Base-by-base conservation (phyloP, 116 monocot genomes). In the Thalassia testudinum region DNA sequence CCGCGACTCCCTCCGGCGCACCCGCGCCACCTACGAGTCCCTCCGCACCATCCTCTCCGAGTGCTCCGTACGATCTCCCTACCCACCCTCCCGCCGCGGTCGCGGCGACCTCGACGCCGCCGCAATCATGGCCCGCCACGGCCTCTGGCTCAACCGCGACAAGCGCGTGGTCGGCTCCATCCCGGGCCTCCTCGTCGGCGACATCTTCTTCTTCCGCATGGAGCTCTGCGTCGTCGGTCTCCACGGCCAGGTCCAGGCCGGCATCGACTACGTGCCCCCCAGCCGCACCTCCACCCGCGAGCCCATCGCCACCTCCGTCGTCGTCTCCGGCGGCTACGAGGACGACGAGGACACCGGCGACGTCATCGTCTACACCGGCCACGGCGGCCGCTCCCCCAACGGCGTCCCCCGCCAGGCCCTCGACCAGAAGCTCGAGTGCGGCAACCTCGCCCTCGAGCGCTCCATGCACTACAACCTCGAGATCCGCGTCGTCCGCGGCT, bases 161-260 rank as follows among this genome's bases (percentile, higher is more conserved):
- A 82, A 75, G 64, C 62, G 90, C 10, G 77, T 89, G 40, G 67
- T 99, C 17, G 97, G 97, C 11, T 24, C 85, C 15, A 77, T 99
- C 37, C 85, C 86, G 0, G 97, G 97, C 26, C 61, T 86, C 23
- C 22, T 26, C 26, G 67, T 99, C 12, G 99, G 99, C 3, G 99
- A 99, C 49, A 59, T 77, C 27, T 99, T 83, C 76, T 83, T 90
- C 64, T 99, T 71, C 44, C 57, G 99, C 26, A 90, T 86, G 65
- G 99, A 99, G 67, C 68, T 99, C 12, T 90, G 90, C 57, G 91
- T 99, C 13, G 50, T 90, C 25, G 99, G 99, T 1, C 55, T 99
- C 16, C 99, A 99, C 37, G 99, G 99, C 6, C 99, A 90, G 62
- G 79, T 75, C n/a, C 99, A 99, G 66, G 99, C 86, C 17, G 99